Conservation (phyloP, 2,329 filamentous ascomycete genomes). For the Penicillium oxalicum region DNA sequence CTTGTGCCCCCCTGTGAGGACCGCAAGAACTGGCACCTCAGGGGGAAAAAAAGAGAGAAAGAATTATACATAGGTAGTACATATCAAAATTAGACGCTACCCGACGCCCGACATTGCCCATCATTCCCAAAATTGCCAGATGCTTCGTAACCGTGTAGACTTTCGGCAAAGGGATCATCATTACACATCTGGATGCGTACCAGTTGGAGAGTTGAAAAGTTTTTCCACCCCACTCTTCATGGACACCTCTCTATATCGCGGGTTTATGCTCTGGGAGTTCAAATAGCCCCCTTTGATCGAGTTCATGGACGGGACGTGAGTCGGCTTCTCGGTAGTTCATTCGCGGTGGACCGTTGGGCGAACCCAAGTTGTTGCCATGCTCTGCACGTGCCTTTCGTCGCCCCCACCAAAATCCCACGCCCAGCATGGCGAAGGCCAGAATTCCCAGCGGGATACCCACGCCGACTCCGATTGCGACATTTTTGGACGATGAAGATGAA, state of each 20-base stretch:
- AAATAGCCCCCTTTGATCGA: neutral
- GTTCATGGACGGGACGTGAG: neutral
- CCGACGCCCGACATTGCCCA: too few relatives aligned
- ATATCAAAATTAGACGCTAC: too few relatives aligned
- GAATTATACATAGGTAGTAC: too few relatives aligned
- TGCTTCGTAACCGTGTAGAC: too few relatives aligned
- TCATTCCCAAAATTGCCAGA: too few relatives aligned
- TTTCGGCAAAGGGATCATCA: too few relatives aligned
- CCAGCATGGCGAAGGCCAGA: constrained; percentile 2
- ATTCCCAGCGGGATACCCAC: constrained; percentile 3
- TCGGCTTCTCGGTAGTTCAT: neutral
- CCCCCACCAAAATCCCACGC: constrained; percentile 5
- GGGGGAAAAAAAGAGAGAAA: too few relatives aligned
- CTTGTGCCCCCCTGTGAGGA: too few relatives aligned
- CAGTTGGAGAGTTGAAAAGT: too few relatives aligned
- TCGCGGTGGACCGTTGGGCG: neutral
- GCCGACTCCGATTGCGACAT: constrained; percentile 2
- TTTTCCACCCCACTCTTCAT: neutral
- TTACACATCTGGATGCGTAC: too few relatives aligned
- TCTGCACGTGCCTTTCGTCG: neutral
- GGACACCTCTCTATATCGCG: neutral
- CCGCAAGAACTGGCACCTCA: too few relatives aligned
- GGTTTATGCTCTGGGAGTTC: neutral
- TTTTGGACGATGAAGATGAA: neutral
- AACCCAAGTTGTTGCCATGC: neutral